Evolutionary conservation across 768 basidiomycete species (phyloP).

Genomic region (Tricholomella constricta): DNA sequence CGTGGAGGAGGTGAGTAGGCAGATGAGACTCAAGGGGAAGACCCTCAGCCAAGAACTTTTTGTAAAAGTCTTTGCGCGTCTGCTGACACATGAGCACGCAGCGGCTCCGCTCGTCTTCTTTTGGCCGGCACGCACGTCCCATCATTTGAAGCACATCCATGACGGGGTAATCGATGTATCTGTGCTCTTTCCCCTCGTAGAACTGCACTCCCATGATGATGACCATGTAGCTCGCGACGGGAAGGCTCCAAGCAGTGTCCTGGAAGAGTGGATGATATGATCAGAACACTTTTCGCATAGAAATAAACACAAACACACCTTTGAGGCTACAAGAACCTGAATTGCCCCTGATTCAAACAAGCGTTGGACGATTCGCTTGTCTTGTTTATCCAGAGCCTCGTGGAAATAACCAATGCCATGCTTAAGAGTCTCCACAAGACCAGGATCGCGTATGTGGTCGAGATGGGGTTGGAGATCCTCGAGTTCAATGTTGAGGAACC

Average conservation of each 20-base stretch:
- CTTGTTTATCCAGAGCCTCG: constrained; percentile 88
- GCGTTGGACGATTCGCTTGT: constrained; percentile 91
- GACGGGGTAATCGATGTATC: constrained; percentile 97
- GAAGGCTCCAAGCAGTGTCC: constrained; percentile 97
- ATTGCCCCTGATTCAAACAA: constrained; percentile 94
- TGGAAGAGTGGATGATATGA: constrained; percentile 29
- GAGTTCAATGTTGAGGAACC: constrained; percentile 88
- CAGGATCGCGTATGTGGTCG: constrained; percentile 77
- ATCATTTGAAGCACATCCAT: constrained; percentile 99
- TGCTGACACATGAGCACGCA: constrained; percentile 98
- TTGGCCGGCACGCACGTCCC: constrained; percentile 94
- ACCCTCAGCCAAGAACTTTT: constrained; percentile 97
- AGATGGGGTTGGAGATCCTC: constrained; percentile 86
- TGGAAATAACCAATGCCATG: constrained; percentile 96
- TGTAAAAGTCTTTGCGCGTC: constrained; percentile 98
- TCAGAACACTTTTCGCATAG: neutral
- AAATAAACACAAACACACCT: constrained; percentile 56
- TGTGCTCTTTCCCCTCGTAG: constrained; percentile 97
- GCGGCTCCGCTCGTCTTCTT: constrained; percentile 84
- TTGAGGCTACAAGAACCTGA: constrained; percentile 91
- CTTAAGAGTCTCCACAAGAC: constrained; percentile 76
- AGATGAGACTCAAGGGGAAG: constrained; percentile 96
- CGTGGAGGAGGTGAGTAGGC: constrained; percentile 87
- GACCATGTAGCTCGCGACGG: constrained; percentile 95
- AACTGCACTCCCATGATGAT: constrained; percentile 99